A percentile compares a stretch with the other conserved stretches of the same genome.
Conservation (phyloP, 2,329 filamentous ascomycete species). For the Colletotrichum nymphaeae region DNA sequence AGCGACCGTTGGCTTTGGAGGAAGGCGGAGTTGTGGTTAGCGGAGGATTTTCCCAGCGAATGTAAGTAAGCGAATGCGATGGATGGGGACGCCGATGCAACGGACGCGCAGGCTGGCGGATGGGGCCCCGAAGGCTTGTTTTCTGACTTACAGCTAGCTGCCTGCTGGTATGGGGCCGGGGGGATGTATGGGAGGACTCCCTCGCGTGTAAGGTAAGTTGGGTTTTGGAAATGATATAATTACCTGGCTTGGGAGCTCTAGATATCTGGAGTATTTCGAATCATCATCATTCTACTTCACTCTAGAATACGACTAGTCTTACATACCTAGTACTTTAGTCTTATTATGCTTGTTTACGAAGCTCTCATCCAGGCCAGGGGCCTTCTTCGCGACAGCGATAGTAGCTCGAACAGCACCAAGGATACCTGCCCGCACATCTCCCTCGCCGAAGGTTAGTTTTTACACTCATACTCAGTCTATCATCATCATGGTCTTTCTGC, state of each 20-base stretch:
- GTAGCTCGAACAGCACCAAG: not conserved
- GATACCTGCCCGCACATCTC: slow-evolving; percentile 21
- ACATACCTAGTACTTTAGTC: not conserved
- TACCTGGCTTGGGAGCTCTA: not conserved
- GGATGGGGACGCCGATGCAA: not conserved
- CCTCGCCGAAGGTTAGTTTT: slow-evolving; percentile 2
- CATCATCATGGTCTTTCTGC: not conserved
- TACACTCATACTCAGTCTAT: no score
- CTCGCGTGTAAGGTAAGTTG: no score
- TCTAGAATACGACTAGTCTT: no score
- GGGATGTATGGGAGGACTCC: not conserved
- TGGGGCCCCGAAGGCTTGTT: not conserved
- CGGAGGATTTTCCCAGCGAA: not conserved
- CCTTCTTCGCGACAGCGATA: not conserved
- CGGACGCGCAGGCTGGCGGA: no score
- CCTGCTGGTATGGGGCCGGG: not conserved
- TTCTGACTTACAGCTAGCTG: not conserved
- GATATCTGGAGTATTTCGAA: not conserved
- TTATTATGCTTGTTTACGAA: not conserved
- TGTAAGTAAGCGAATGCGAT: not conserved
- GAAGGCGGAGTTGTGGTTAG: not conserved
- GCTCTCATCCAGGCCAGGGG: not conserved
- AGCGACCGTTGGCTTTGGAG: not conserved
- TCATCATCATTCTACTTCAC: not conserved
- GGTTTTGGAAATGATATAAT: not conserved